A percentile compares a stretch with the other conserved stretches of the same genome.
Evolutionary conservation across 345 rosid genomes (phyloP).

Genomic region (Heritiera littoralis): DNA sequence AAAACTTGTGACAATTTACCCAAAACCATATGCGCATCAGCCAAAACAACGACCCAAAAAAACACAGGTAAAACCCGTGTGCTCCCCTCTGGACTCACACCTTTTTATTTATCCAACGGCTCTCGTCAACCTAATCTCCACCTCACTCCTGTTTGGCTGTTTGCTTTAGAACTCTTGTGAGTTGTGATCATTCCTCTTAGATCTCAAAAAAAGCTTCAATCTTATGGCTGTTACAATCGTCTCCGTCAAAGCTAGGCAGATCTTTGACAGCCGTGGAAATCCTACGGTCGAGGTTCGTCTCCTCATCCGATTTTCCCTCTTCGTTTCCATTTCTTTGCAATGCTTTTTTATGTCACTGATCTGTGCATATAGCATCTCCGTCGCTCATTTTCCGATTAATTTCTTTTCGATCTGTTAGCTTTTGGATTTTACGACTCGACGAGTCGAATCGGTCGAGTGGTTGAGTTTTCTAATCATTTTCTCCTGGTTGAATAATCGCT

Average conservation of each 20-base stretch:
- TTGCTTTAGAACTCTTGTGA: not conserved
- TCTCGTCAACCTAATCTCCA: not conserved
- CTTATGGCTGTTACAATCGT: conserved; percentile 64
- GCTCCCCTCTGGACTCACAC: not conserved
- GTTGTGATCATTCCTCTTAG: not conserved
- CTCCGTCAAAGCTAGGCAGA: conserved; percentile 80
- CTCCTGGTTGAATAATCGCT: not conserved
- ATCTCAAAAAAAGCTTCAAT: conserved; percentile 18
- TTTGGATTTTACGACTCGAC: not conserved
- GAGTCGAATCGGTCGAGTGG: not conserved
- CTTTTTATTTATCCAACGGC: not conserved
- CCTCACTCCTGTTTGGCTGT: not conserved
- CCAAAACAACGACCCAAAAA: not conserved
- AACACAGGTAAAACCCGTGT: not conserved
- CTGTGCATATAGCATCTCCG: conserved; percentile 15
- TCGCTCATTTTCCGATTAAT: not conserved
- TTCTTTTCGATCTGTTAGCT: not conserved
- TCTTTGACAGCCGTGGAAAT: conserved; percentile 98
- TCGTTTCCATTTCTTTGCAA: conserved; percentile 1
- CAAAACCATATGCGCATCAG: not conserved
- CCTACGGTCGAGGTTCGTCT: conserved; percentile 86
- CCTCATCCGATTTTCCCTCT: conserved; percentile 7
- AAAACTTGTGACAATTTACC: not conserved
- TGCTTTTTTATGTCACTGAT: conserved; percentile 26
- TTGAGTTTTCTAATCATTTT: not conserved